phyloP scores from a whole-genome alignment of 2,329 filamentous ascomycete genomes.

The Emmonsia crescens region DNA sequence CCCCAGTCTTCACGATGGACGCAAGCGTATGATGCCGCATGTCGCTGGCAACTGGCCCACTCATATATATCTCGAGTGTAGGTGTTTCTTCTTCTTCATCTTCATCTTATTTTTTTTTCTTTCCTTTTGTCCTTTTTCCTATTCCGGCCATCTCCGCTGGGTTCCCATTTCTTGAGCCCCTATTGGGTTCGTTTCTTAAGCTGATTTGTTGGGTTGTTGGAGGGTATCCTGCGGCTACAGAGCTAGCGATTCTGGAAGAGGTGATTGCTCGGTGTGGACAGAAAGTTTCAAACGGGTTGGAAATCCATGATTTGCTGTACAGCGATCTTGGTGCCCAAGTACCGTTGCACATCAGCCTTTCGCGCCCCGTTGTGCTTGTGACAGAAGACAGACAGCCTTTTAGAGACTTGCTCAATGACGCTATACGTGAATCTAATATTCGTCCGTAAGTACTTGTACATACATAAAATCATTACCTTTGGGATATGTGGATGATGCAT shows the following conservation, averaged over 20 bases:
- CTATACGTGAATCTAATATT: conserved; percentile 34
- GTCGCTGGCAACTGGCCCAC: conserved; percentile 84
- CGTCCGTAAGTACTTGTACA: conserved; percentile 32
- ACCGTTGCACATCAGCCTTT: conserved; percentile 85
- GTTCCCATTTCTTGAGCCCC: neutral
- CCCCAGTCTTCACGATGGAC: conserved; percentile 72
- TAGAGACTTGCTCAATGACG: conserved; percentile 42
- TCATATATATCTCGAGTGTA: conserved; percentile 89
- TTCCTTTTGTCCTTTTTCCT: neutral
- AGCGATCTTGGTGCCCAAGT: conserved; percentile 67
- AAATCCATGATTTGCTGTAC: conserved; percentile 57
- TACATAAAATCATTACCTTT: neutral
- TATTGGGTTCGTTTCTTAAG: conserved; percentile 2
- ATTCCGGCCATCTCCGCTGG: neutral
- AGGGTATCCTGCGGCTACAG: conserved; percentile 32
- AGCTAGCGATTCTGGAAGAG: conserved; percentile 23
- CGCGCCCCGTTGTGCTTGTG: conserved; percentile 62
- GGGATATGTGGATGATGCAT: neutral
- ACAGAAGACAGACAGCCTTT: conserved; percentile 65
- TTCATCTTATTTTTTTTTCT: neutral
- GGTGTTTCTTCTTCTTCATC: conserved; percentile 24
- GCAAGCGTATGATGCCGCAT: conserved; percentile 72
- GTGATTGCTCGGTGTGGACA: conserved; percentile 20
- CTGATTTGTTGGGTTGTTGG: conserved; percentile 11
- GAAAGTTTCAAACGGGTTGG: conserved; percentile 32